Conservation (phyloP, 176 grass and related monocot genomes). For the Bothriochloa decipiens region DNA sequence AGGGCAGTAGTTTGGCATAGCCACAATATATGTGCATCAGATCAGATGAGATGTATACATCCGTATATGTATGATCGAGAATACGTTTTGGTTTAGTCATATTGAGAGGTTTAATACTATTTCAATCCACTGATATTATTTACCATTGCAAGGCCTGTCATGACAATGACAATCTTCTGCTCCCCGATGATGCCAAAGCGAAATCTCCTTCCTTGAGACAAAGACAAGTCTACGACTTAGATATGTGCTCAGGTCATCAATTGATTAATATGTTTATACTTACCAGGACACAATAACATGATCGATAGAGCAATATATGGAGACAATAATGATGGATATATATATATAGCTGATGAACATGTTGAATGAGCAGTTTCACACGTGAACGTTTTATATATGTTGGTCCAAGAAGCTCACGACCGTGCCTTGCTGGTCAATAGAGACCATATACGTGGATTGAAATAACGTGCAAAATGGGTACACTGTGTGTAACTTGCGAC, state of each 20-base stretch:
- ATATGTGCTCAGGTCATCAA: neutral
- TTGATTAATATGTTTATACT: neutral
- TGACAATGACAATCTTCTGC: constrained; percentile 45
- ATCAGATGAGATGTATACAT: neutral
- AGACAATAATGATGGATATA: too few relatives aligned
- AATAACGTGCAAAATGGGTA: too few relatives aligned
- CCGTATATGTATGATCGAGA: neutral
- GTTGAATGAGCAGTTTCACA: too few relatives aligned
- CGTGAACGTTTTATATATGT: too few relatives aligned
- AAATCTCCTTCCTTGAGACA: constrained; percentile 36
- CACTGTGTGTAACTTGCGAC: too few relatives aligned
- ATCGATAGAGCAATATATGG: too few relatives aligned
- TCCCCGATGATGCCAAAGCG: constrained; percentile 26
- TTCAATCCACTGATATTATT: neutral
- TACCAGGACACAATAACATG: too few relatives aligned
- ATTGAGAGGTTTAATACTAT: neutral
- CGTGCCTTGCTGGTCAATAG: too few relatives aligned
- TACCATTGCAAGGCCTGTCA: constrained; percentile 49
- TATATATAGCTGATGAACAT: too few relatives aligned
- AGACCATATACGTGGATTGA: too few relatives aligned
- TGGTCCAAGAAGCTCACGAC: too few relatives aligned
- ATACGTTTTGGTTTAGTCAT: neutral
- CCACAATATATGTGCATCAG: neutral
- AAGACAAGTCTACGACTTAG: neutral
- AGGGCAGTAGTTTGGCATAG: neutral